A percentile compares a stretch with the other conserved stretches of the same genome.
Evolutionary conservation across 2,329 filamentous ascomycete genomes (phyloP).

Genomic region (Thelonectria blattea): DNA sequence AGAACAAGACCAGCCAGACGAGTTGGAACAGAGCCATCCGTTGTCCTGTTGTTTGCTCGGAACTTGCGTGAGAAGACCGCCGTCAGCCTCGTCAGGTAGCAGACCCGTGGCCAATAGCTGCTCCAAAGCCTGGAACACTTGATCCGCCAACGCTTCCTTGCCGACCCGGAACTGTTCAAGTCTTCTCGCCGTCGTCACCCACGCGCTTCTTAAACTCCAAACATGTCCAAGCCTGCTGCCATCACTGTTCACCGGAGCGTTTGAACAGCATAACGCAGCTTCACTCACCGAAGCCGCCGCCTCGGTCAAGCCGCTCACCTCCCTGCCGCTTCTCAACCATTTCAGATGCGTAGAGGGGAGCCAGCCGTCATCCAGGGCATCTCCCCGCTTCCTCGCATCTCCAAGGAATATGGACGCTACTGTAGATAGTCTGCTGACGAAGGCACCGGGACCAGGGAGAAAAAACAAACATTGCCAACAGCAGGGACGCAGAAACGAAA

Average conservation of each 20-base stretch:
- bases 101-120: no score
- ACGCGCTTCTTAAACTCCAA: not conserved
- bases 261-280: not conserved
- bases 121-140: no score
- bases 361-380: not conserved
- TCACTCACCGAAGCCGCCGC: not conserved
- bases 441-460: not conserved
- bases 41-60: no score
- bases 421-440: not conserved
- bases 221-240: not conserved
- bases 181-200: no score
- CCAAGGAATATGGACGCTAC: not conserved
- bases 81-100: no score
- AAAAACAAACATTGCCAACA: not conserved
- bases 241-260: not conserved
- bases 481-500: not conserved
- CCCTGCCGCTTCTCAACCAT: not conserved
- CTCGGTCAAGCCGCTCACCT: not conserved
- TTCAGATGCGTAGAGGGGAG: not conserved
- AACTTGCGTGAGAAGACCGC: no score
- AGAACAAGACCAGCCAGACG: not conserved
- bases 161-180: no score
- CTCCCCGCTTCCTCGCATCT: not conserved
- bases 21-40: not conserved
- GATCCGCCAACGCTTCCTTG: no score